Conservation (phyloP, 2,329 filamentous ascomycete species). For the Huntiella decipiens region DNA sequence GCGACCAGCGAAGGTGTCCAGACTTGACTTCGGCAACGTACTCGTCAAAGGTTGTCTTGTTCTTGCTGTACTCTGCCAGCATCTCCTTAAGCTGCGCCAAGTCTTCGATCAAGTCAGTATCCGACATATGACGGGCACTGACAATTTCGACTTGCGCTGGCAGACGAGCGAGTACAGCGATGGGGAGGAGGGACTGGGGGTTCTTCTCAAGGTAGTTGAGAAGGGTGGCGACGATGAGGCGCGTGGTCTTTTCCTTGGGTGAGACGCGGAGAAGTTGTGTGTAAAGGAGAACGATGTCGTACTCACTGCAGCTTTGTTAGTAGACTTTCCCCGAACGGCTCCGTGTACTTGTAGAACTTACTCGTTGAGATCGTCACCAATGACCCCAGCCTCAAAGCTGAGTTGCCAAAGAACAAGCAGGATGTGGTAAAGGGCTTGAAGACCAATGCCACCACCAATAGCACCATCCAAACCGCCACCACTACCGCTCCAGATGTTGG, state of each 20-base stretch:
- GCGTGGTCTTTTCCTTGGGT: conserved; percentile 94
- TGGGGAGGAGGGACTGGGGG: conserved; percentile 57
- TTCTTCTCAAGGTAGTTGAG: conserved; percentile 62
- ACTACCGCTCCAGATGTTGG: conserved; percentile 44
- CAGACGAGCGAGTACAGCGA: conserved; percentile 69
- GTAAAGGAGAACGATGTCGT: conserved; percentile 80
- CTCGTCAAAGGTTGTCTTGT: conserved; percentile 66
- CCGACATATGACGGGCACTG: conserved; percentile 40
- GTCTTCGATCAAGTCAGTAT: conserved; percentile 45
- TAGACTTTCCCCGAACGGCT: neutral
- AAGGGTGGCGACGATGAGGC: conserved; percentile 74
- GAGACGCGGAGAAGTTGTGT: conserved; percentile 82
- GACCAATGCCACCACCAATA: conserved; percentile 63
- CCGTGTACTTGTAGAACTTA: conserved; percentile 24
- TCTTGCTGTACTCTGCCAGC: conserved; percentile 48
- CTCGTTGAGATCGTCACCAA: conserved; percentile 66
- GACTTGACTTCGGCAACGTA: conserved; percentile 74
- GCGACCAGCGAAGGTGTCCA: conserved; percentile 81
- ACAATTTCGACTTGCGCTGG: conserved; percentile 48
- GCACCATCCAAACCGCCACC: conserved; percentile 42
- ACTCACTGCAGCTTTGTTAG: conserved; percentile 40
- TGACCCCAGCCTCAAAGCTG: conserved; percentile 69
- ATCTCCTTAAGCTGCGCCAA: conserved; percentile 40
- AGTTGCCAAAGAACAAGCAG: conserved; percentile 90
- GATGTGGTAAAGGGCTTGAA: conserved; percentile 88